These are phyloP conservation scores for Saccharomycopsis hybrid DNA, from an alignment of 1,139 yeast species.

Conservation along the genomic window DNA sequence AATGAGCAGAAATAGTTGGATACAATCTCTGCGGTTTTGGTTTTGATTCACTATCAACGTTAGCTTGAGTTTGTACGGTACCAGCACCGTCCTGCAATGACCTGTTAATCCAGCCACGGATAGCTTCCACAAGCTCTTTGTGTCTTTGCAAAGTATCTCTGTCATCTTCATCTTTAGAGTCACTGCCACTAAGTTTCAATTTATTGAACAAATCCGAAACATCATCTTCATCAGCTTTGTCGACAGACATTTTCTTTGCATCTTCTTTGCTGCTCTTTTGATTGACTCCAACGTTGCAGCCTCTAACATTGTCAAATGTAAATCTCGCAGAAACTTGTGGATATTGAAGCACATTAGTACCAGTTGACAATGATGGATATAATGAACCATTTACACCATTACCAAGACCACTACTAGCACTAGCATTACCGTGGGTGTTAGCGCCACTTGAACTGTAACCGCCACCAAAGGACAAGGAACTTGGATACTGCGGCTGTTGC, in stretches of 20 bases:
- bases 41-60: too few species aligned
- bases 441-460: slow-evolving; percentile 1
- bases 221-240: slow-evolving; percentile 32
- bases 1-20: slow-evolving; percentile 14
- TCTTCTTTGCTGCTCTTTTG: slow-evolving; percentile 28
- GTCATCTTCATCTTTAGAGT: slow-evolving; percentile 23
- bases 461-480: slow-evolving; percentile 12
- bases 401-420: slow-evolving; percentile 8
- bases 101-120: slow-evolving; percentile 8
- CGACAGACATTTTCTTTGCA: slow-evolving; percentile 28
- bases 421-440: not conserved
- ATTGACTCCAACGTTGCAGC: slow-evolving; percentile 29
- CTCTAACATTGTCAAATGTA: slow-evolving; percentile 27
- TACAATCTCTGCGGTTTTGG: slow-evolving; percentile 8
- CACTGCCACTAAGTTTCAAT: slow-evolving; percentile 30
- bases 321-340: slow-evolving; percentile 30
- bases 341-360: slow-evolving; percentile 20
- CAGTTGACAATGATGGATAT: slow-evolving; percentile 13
- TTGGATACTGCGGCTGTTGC: slow-evolving; percentile 2
- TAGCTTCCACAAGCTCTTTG: slow-evolving; percentile 40
- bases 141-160: slow-evolving; percentile 48
- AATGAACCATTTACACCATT: slow-evolving; percentile 1
- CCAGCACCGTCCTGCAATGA: not conserved
- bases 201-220: slow-evolving; percentile 20
- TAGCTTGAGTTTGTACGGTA: too few species aligned